Evolutionary conservation across 352 stramenopile species (phyloP).

Genomic region (Globisporangium cystogenes): DNA sequence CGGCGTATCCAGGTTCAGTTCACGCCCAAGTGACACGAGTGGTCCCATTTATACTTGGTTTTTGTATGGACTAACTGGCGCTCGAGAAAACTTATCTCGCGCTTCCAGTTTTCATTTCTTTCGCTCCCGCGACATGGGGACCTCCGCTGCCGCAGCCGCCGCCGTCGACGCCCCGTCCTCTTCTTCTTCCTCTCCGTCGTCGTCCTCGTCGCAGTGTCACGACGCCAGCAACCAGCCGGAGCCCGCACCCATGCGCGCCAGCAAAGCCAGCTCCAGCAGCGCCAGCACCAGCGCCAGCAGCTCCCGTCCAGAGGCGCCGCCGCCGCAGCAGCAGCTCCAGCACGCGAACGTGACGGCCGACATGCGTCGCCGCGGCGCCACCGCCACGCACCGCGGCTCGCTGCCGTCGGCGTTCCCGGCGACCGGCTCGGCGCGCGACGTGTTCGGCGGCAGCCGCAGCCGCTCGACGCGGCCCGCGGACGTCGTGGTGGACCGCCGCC

Average conservation of each 20-base stretch:
- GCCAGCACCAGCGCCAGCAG: constrained; percentile 15
- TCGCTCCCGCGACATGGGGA: background rate
- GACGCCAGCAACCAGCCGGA: background rate
- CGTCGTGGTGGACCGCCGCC: constrained; percentile 50
- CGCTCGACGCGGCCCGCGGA: background rate
- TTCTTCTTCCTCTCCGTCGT: too few species aligned
- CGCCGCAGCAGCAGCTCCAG: constrained; percentile 4
- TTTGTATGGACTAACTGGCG: constrained; percentile 1
- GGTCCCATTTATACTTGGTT: background rate
- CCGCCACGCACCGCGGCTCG: constrained; percentile 8
- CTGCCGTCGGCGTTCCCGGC: constrained; percentile 9
- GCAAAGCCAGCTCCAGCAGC: constrained; percentile 4
- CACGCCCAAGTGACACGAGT: background rate
- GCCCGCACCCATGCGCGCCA: background rate
- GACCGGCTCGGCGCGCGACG: background rate
- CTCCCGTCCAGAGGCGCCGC: constrained; percentile 35
- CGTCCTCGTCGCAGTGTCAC: background rate
- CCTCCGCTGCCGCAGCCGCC: background rate
- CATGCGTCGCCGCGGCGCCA: constrained; percentile 11
- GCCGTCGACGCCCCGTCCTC: background rate
- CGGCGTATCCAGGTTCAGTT: constrained; percentile 1
- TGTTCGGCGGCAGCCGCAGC: constrained; percentile 8
- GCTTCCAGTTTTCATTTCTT: constrained; percentile 1
- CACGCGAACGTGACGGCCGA: constrained; percentile 8
- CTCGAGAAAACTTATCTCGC: background rate